Evolutionary conservation across 371 early-diverging fungal genomes (phyloP).

Genomic region (Batrachochytrium dendrobatidis): DNA sequence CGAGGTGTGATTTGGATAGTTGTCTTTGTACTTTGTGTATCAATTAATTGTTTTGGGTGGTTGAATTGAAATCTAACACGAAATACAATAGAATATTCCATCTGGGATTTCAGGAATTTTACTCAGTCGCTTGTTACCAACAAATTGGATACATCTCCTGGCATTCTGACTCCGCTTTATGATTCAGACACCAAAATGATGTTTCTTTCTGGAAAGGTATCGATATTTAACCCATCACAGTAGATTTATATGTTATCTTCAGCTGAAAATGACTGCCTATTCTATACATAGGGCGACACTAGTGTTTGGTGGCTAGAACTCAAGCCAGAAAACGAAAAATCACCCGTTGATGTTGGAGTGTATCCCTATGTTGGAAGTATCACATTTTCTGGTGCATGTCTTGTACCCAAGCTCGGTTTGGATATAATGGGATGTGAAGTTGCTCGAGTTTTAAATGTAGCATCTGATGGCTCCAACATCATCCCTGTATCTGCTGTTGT

Average conservation of each 20-base stretch:
- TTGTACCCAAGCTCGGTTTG: constrained; percentile 62
- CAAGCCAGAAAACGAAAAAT: constrained; percentile 10
- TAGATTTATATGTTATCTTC: too few species aligned
- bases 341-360: constrained; percentile 21
- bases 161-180: constrained; percentile 58
- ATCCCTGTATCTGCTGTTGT: constrained; percentile 59
- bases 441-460: constrained; percentile 52
- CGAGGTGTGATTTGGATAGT: constrained; percentile 7
- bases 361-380: constrained; percentile 21
- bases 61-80: neutral
- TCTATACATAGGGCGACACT: constrained; percentile 47
- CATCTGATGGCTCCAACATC: constrained; percentile 42
- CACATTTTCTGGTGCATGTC: constrained; percentile 43
- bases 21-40: neutral
- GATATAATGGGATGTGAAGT: constrained; percentile 74
- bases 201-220: constrained; percentile 56
- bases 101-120: constrained; percentile 67
- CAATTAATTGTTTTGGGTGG: constrained; percentile 12
- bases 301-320: constrained; percentile 58
- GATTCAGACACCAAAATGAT: constrained; percentile 71
- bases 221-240: too few species aligned
- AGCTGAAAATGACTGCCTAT: too few species aligned
- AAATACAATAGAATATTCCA: constrained; percentile 40
- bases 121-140: constrained; percentile 42
- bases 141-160: constrained; percentile 55